A percentile compares a stretch with the other conserved stretches of the same genome.
These are phyloP conservation scores for Cladosporium sp. DNA, from an alignment of 2,329 filamentous ascomycete species.

Conservation along the genomic window DNA sequence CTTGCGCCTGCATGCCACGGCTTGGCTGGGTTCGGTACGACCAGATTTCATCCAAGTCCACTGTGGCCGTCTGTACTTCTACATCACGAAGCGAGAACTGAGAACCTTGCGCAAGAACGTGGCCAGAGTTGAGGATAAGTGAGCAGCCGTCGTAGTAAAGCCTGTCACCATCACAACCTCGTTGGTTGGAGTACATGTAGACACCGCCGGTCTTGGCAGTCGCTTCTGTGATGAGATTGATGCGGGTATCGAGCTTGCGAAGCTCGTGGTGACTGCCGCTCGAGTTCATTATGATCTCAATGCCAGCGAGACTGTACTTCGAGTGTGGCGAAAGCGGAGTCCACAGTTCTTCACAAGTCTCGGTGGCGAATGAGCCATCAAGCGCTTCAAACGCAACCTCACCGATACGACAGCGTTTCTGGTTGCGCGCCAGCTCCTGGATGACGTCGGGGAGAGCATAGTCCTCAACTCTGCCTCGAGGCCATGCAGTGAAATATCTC, in stretches of 20 bases:
- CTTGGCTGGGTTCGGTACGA: conserved; percentile 55
- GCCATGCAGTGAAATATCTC: conserved; percentile 61
- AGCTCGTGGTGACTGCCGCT: conserved; percentile 65
- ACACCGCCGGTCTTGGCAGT: conserved; percentile 60
- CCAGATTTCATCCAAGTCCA: conserved; percentile 66
- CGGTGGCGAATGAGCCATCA: conserved; percentile 60
- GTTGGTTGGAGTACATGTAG: conserved; percentile 61
- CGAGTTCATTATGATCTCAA: conserved; percentile 59
- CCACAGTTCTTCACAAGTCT: conserved; percentile 68
- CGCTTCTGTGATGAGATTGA: conserved; percentile 63
- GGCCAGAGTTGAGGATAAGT: conserved; percentile 60
- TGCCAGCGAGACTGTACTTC: conserved; percentile 62
- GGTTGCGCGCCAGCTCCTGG: conserved; percentile 49
- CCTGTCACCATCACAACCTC: conserved; percentile 55
- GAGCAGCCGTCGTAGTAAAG: conserved; percentile 60
- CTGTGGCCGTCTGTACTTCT: conserved; percentile 52
- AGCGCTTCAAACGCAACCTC: conserved; percentile 60
- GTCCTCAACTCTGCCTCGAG: conserved; percentile 56
- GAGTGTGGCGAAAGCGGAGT: conserved; percentile 56
- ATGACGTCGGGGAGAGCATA: conserved; percentile 61
- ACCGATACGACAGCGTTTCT: conserved; percentile 60
- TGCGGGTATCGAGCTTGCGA: conserved; percentile 58
- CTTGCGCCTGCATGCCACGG: conserved; percentile 56
- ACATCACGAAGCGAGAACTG: conserved; percentile 62
- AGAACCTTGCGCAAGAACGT: conserved; percentile 60